phyloP scores from a whole-genome alignment of 2,329 filamentous ascomycete genomes.

The Periconia sp. region DNA sequence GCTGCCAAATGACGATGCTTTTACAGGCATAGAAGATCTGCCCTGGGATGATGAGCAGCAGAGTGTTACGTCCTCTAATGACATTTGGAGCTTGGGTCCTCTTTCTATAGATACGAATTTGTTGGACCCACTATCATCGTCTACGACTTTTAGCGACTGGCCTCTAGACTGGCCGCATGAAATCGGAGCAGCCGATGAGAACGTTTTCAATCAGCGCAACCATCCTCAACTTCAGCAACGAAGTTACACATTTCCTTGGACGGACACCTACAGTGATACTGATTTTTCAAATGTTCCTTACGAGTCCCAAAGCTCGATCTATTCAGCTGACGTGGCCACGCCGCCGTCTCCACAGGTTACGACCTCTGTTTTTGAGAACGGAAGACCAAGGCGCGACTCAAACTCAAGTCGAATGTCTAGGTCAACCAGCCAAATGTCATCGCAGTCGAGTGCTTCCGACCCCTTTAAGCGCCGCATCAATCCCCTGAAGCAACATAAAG shows the following conservation, averaged over 20 bases:
- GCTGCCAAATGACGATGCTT: not conserved
- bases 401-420: conserved; percentile 1
- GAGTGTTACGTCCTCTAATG: not conserved
- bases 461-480: conserved; percentile 1
- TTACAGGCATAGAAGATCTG: not conserved
- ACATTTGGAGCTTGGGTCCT: not conserved
- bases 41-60: not conserved
- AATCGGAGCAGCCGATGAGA: not conserved
- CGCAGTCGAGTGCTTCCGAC: not conserved
- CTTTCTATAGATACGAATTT: conserved; percentile 1
- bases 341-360: not conserved
- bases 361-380: not conserved
- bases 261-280: not conserved
- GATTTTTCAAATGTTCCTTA: not conserved
- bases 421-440: not conserved
- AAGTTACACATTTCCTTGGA: not conserved
- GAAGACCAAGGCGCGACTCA: conserved; percentile 1
- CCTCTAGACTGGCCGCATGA: not conserved
- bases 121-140: not conserved
- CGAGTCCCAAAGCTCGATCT: not conserved
- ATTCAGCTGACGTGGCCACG: not conserved
- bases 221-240: not conserved
- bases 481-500: not conserved
- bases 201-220: not conserved
- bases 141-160: not conserved